Conservation (phyloP, 306 rosid species). For the Quercus ilex region DNA sequence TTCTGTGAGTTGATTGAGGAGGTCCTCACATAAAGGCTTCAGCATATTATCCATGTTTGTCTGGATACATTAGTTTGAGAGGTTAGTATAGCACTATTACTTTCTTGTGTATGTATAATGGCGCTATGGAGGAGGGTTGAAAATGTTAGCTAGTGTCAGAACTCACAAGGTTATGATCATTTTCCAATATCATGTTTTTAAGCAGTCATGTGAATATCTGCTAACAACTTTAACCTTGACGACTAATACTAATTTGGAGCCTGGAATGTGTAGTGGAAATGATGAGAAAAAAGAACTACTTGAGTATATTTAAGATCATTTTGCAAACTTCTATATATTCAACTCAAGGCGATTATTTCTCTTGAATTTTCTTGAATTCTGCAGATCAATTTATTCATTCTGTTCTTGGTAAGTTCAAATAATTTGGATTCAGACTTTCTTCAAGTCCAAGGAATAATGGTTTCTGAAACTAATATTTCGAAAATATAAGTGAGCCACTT, state of each 20-base stretch:
- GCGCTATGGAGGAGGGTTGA: conserved; percentile 23
- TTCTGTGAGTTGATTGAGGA: conserved; percentile 69
- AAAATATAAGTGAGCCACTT: not conserved
- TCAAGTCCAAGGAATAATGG: not conserved
- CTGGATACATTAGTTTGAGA: conserved; percentile 16
- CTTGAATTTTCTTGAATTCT: not conserved
- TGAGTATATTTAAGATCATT: not conserved
- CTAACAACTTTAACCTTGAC: not conserved
- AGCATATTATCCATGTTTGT: conserved; percentile 1
- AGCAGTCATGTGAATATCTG: not conserved
- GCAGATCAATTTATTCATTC: not conserved
- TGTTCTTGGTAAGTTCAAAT: not conserved
- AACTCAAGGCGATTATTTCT: not conserved
- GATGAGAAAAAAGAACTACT: not conserved
- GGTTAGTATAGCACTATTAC: conserved; percentile 9
- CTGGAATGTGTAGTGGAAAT: not conserved
- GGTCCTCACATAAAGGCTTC: conserved; percentile 47
- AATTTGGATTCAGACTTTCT: not conserved
- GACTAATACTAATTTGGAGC: not conserved
- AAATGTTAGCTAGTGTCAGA: conserved; percentile 13
- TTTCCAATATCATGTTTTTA: not conserved
- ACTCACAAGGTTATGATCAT: conserved; percentile 8
- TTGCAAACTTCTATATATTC: not conserved
- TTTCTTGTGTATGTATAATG: not conserved
- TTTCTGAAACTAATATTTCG: not conserved